A percentile compares a stretch with the other conserved stretches of the same genome.
Conservation (phyloP, 108 stramenopile genomes). For the Fistulifera pelliculosa region DNA sequence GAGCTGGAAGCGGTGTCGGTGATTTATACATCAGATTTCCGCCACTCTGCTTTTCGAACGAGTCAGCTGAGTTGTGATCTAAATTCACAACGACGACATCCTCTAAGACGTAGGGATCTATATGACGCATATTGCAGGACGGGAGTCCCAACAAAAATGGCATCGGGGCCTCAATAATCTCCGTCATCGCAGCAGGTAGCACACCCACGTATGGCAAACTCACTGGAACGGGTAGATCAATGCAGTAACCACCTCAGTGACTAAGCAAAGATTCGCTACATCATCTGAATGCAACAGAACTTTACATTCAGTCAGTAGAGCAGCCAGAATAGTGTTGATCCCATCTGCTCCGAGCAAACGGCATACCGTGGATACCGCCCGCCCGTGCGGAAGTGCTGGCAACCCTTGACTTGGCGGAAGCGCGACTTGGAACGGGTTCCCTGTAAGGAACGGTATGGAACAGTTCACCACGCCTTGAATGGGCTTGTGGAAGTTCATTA, state of each 20-base stretch:
- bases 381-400: slow-evolving; percentile 74
- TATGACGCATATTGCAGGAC: slow-evolving; percentile 39
- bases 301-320: slow-evolving; percentile 77
- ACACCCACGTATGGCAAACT: slow-evolving; percentile 81
- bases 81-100: slow-evolving; percentile 82
- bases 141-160: slow-evolving; percentile 76
- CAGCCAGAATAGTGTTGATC: slow-evolving; percentile 62
- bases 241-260: slow-evolving; percentile 77
- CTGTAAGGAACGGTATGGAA: slow-evolving; percentile 74
- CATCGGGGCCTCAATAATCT: slow-evolving; percentile 78
- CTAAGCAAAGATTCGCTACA: slow-evolving; percentile 76
- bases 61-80: slow-evolving; percentile 36
- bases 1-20: slow-evolving; percentile 68
- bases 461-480: slow-evolving; percentile 78
- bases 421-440: slow-evolving; percentile 64
- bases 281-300: slow-evolving; percentile 75
- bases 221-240: slow-evolving; percentile 79
- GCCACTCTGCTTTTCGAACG: slow-evolving; percentile 29
- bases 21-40: slow-evolving; percentile 24
- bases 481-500: slow-evolving; percentile 64
- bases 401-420: slow-evolving; percentile 55
- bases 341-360: slow-evolving; percentile 75
- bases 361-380: slow-evolving; percentile 57
- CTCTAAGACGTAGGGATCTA: slow-evolving; percentile 53
- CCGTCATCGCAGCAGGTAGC: slow-evolving; percentile 70